These are phyloP conservation scores for Adansonia rubrostipa DNA, from an alignment of 441 rosid genomes.

Conservation along the genomic window DNA sequence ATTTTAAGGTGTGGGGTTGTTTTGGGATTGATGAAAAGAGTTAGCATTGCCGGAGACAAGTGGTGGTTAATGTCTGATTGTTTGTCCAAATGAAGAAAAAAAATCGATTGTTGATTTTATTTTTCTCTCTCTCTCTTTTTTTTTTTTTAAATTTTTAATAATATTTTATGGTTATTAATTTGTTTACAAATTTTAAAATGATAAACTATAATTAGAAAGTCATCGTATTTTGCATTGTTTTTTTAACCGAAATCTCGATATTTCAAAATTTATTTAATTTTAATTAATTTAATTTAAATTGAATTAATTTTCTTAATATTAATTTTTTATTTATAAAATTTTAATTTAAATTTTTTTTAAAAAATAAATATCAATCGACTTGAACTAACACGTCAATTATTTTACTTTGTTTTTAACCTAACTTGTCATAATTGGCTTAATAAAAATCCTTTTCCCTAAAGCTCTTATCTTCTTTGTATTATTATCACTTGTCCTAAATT, in stretches of 20 bases:
- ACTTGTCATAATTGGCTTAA: neutral
- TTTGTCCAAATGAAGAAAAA: neutral
- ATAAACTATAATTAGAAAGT: neutral
- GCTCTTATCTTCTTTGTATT: neutral
- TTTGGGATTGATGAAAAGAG: conserved; percentile 13
- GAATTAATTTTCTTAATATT: too few species aligned
- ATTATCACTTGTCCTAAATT: neutral
- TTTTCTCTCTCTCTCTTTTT: neutral
- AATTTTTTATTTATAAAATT: too few species aligned
- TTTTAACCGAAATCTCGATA: too few species aligned
- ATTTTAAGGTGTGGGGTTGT: conserved; percentile 16
- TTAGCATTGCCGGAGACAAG: conserved; percentile 11
- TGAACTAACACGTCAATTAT: too few species aligned
- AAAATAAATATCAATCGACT: too few species aligned
- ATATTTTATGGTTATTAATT: neutral
- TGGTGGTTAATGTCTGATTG: conserved; percentile 11
- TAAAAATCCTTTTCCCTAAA: neutral
- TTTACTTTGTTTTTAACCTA: neutral
- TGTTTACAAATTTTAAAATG: neutral
- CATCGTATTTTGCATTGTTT: neutral
- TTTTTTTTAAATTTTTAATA: neutral
- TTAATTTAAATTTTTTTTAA: too few species aligned
- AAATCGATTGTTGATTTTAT: neutral
- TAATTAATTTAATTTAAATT: too few species aligned
- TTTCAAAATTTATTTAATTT: too few species aligned